Evolutionary conservation across 768 basidiomycete genomes (phyloP), one percentile per base, ranked within the genome.

Genomic region (Russula brevipes): DNA sequence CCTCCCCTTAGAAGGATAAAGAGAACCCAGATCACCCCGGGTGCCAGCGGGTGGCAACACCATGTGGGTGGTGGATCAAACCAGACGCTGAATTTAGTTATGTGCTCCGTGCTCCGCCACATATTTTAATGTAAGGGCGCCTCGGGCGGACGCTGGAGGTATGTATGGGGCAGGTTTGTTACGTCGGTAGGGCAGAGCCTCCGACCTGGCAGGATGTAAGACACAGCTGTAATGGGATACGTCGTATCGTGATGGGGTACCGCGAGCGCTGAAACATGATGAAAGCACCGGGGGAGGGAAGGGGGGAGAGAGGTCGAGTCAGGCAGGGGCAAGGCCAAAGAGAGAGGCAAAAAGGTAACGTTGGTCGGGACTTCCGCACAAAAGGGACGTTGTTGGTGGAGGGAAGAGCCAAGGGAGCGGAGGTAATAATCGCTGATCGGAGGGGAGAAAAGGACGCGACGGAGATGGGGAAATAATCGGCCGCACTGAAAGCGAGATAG

Each of bases 391-490:
- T 4, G 30, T 24, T 49, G 19, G 19, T 19, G 47, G n/a, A 8
- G 10, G 17, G 19, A 39, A 41, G 38, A 39, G 46, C 56, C 57
- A 46, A 59, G 31, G 10, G 31, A 59, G 11, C 57, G 63, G 63
- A 50, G 50, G 63, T 64, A 63, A 63, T 63, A 59, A 63, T 59
- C 36, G 52, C 49, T 59, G 57, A 59, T 64, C 63, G 63, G 57
- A 31, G 33, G 33, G 33, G 19, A 16, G 30, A 41, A 38, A 46
- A 35, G 14, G 12, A 30, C n/a, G 31, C 17, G 44, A 60, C 53
- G 58, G 63, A 59, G 63, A 54, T 59, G 51, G n/a, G 30, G 30
- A 39, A 49, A 54, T 59, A 59, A 64, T 54, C 57, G 63, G 63
- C 63, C 63, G 63, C 63, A 59, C 33, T 60, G 63, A 56, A 56